Evolutionary conservation across 768 basidiomycete genomes (phyloP), one percentile per base, ranked within the genome.

Genomic region (Mycena floridula): DNA sequence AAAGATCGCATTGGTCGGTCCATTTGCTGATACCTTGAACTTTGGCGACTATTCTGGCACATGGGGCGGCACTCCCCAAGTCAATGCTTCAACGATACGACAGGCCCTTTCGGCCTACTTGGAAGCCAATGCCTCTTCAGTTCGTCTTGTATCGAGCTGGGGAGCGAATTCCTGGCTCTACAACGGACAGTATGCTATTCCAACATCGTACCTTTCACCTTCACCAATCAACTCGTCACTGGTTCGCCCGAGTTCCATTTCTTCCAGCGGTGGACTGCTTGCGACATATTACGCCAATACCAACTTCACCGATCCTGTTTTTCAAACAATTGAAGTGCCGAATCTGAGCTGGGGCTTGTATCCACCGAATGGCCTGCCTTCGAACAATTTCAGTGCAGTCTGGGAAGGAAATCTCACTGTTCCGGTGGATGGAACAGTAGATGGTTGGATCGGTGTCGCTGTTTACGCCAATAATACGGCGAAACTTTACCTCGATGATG

Each of bases 341-440:
- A 59, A 56, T 43, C 53, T 50, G 42, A 55, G 56, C 25, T 59
- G 57, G 57, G 57, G 57, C 7, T 46, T 59, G 2, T 59, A 59
- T 42, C 57, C 57, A 23, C 57, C 57, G 11, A 43, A 47, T 8
- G 53, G 53, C 20, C 49, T 59, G 7, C 57, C 57, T 2, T 59
- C 57, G 26, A 59, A 59, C 44, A 59, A 59, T 32, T 59, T 56
- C 32, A 56, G 55, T 36, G 57, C 40, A 11, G 42, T 59, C 30
- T 59, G 57, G 57, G 57, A 59, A 48, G 57, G 53, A 36, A 51
- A 46, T 18, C 39, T 59, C 9, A 37, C 25, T n/a, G 55, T 55
- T n/a, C 57, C 57, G 13, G 55, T 59, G 6, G 48, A 56, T 23
- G 51, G 50, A 7, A 52, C 50, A 3, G 50, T 59, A 2, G 43